These are phyloP conservation scores for Thermomyces lanuginosus DNA, from an alignment of 2,329 filamentous ascomycete genomes.

Conservation along the genomic window DNA sequence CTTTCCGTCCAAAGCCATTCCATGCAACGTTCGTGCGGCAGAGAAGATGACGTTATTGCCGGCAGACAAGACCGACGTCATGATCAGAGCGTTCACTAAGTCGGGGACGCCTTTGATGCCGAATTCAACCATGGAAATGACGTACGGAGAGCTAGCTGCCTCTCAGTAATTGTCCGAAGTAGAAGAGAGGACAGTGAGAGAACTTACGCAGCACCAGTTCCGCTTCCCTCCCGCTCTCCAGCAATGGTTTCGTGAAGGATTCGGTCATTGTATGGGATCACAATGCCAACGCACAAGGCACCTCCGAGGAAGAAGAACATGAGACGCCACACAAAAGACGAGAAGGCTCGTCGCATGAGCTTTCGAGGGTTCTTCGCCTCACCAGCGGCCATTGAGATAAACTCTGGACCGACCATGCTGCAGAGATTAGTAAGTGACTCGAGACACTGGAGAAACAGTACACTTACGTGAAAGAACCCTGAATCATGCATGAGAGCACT, in stretches of 20 bases:
- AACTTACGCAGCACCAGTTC: slow-evolving; percentile 33
- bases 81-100: slow-evolving; percentile 54
- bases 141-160: slow-evolving; percentile 45
- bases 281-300: slow-evolving; percentile 56
- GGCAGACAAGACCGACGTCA: slow-evolving; percentile 58
- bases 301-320: slow-evolving; percentile 58
- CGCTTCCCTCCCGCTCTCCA: slow-evolving; percentile 15
- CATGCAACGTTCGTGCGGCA: slow-evolving; percentile 54
- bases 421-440: slow-evolving; percentile 5
- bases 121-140: slow-evolving; percentile 50
- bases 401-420: slow-evolving; percentile 51
- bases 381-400: slow-evolving; percentile 57
- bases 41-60: slow-evolving; percentile 61
- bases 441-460: not conserved
- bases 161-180: too few relatives aligned
- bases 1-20: slow-evolving; percentile 50
- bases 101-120: slow-evolving; percentile 44
- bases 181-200: too few relatives aligned
- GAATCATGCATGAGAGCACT: slow-evolving; percentile 52
- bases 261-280: slow-evolving; percentile 50
- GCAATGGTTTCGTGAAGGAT: slow-evolving; percentile 42
- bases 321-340: slow-evolving; percentile 62
- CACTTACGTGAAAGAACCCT: slow-evolving; percentile 48
- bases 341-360: slow-evolving; percentile 57
- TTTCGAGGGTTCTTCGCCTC: slow-evolving; percentile 60